Evolutionary conservation across 495 filamentous ascomycete genomes (phyloP), one percentile per base, ranked within the genome.

Genomic region (Cercophora newfieldiana): DNA sequence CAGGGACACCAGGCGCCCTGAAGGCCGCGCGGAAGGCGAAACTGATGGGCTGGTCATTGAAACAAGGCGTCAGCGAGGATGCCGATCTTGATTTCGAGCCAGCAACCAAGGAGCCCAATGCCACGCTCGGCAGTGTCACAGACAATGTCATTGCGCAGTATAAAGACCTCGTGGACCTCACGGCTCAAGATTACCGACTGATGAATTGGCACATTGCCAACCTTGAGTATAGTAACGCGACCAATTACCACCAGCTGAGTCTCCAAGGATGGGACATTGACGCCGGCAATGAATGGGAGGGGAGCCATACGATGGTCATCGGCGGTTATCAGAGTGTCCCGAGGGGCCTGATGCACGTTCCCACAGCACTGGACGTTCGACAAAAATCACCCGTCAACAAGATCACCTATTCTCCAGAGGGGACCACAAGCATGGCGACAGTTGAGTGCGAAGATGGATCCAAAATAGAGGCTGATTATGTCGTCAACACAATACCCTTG

Each of bases 131-230:
- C 0, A 90, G 90, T 29, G 90, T 93, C 2, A 92, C 97, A 84
- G 92, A 99, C 69, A 90, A 91, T 61, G 92, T 93, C 19, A 87
- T 97, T 59, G 83, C 83, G 22, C 93, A 98, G 71, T 99, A 97
- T 76, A 89, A 90, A 66, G 84, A 84, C 48, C 84, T 98, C 62
- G 83, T 97, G 21, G 89, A 95, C 53, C 79, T 99, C 28, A 91
- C 87, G 0, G 86, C 93, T 0, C 90, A 91, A 71, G 95, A 97
- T 69, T 88, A 96, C 78, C 85, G 95, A 54, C 82, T 98, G 31
- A 83, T 97, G 69, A 99, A 98, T 72, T 99, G 95, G 95, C 96
- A 99, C 78, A 89, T 97, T 74, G 95, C 96, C 65, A 99, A 99
- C 71, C 83, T 98, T 29, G 95, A 99, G 73, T 99, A 99, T 72